phyloP scores from a whole-genome alignment of 2,329 filamentous ascomycete genomes.

The Dactylonectria estremocensis region DNA sequence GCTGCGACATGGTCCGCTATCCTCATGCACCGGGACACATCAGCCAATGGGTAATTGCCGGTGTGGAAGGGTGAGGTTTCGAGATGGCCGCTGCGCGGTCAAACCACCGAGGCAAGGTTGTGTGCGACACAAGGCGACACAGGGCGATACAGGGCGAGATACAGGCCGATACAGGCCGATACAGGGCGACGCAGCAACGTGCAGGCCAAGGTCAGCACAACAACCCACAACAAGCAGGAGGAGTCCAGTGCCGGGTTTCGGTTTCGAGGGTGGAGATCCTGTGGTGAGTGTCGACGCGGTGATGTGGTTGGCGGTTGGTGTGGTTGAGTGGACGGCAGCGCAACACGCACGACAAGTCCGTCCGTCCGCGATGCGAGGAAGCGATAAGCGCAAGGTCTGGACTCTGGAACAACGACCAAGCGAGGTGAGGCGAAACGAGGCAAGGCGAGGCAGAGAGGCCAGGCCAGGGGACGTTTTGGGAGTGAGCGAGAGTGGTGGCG shows the following conservation, averaged over 20 bases:
- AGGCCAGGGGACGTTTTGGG: slow-evolving; percentile 22
- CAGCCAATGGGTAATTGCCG: slow-evolving; percentile 45
- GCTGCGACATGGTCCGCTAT: slow-evolving; percentile 68
- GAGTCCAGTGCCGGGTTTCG: slow-evolving; percentile 30
- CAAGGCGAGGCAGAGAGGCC: slow-evolving; percentile 22
- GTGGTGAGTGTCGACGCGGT: slow-evolving; percentile 25
- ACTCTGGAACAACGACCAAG: slow-evolving; percentile 1
- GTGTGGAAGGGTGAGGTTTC: slow-evolving; percentile 51
- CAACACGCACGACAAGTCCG: slow-evolving; percentile 4
- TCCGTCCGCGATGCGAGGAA: slow-evolving; percentile 10
- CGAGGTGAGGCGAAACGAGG: slow-evolving; percentile 27
- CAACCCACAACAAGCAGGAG: slow-evolving; percentile 20
- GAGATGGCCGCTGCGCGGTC: slow-evolving; percentile 50
- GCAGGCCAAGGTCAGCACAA: no score
- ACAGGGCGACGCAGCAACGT: slow-evolving; percentile 34
- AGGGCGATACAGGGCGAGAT: no score
- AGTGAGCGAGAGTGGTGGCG: slow-evolving; percentile 16
- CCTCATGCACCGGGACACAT: slow-evolving; percentile 49
- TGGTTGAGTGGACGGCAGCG: neutral
- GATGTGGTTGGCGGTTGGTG: slow-evolving; percentile 19
- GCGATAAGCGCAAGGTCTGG: slow-evolving; percentile 21
- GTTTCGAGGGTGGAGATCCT: slow-evolving; percentile 34
- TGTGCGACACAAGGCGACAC: slow-evolving; percentile 43
- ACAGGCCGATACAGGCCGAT: slow-evolving; percentile 27
- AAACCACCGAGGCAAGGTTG: slow-evolving; percentile 47